phyloP scores from a whole-genome alignment of 1,139 yeast genomes.

The Arxiozyma heterogenica region DNA sequence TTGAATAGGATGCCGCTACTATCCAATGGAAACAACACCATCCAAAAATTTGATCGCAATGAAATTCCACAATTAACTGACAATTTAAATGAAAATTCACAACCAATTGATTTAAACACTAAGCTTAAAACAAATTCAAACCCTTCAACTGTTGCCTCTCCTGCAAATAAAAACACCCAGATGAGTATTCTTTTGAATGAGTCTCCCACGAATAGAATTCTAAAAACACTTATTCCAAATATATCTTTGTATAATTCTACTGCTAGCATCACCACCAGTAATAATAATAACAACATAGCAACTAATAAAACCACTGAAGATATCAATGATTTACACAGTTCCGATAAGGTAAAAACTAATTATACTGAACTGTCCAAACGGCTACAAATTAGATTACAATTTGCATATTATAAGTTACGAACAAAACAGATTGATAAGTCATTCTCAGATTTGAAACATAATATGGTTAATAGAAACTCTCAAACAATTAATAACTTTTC shows the following conservation, averaged over 20 bases:
- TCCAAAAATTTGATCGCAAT: neutral
- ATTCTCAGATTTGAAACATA: conserved; percentile 18
- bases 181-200: neutral
- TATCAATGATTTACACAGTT: conserved; percentile 1
- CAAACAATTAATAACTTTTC: neutral
- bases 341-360: conserved; percentile 1
- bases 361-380: conserved; percentile 43
- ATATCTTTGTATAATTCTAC: neutral
- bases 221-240: neutral
- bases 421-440: conserved; percentile 41
- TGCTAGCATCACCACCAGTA: neutral
- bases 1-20: conserved; percentile 15
- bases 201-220: conserved; percentile 5
- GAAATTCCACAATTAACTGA: neutral
- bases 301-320: neutral
- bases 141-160: neutral
- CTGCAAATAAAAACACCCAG: neutral
- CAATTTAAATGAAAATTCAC: neutral
- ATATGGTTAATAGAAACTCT: neutral
- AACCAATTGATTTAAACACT: neutral
- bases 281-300: neutral
- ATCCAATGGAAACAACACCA: neutral
- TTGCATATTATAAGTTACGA: conserved; percentile 69
- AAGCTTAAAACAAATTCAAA: neutral
- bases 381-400: conserved; percentile 59